Base-by-base conservation (phyloP, 768 basidiomycete species). In the Cubamyces lactineus region DNA sequence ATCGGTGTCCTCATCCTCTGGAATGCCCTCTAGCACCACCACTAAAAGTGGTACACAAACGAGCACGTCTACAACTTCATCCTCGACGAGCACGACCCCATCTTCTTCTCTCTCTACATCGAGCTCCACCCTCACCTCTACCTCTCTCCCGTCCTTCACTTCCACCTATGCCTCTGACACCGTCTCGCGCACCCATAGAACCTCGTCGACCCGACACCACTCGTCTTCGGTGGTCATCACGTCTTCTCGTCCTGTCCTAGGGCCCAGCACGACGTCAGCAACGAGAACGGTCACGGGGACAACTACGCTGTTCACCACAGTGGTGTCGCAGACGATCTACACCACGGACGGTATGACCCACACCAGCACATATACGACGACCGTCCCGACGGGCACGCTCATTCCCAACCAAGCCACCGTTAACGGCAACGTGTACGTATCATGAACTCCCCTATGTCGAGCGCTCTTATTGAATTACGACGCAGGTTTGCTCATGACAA, bases 351-450 rank as follows among this genome's bases (percentile, higher is more conserved):
- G 65, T 8, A 53, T 39, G 15, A 28, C 43, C 21, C 47, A 41
- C 23, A 64, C 63, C 1, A 66, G 59, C 21, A 65, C 64, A 28
- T 64, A 38, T 23, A 68, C 67, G 3, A 62, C 65, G 6, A 55
- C 64, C n/a, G 30, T 68, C 21, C 54, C 65, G 2, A 67, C 70
- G 13, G 69, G 70, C 42, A 70, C 67, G 17, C 56, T 71, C 26
- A 61, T 71, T 11, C 69, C 70, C 1, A 63, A 68, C 26, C 23
- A 12, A 6, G 39, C 15, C 6, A 24, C 34, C 21, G 57, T n/a
- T 9, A 24, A 59, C 45, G 23, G 53, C 7, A 64, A 66, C 51
- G 54, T 60, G 69, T 71, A 52, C n/a, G 69, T 52, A 12, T 7
- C 17, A n/a, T 17, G 41, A 11, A 5, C 30, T 54, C 15, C 11